phyloP scores from a whole-genome alignment of 208 protist species.

The Wallacemonas sp. region DNA sequence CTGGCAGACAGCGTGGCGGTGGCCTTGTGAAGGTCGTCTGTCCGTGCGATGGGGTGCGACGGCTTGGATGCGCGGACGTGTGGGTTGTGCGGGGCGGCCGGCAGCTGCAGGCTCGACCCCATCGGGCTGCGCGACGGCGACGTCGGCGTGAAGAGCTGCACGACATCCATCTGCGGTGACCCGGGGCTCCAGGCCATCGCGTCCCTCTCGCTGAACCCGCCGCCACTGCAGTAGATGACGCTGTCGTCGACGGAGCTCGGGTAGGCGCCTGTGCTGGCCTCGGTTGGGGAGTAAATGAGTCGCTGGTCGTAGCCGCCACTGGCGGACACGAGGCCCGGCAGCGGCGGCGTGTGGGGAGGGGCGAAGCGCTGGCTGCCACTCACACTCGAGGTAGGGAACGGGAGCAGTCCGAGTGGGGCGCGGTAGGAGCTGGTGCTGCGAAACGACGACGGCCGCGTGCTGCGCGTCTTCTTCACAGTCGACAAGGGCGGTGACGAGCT shows the following conservation, averaged over 20 bases:
- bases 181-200: not conserved
- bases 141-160: slow-evolving; percentile 6
- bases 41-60: not conserved
- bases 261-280: slow-evolving; percentile 1
- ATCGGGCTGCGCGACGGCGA: slow-evolving; percentile 8
- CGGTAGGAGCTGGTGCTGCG: not conserved
- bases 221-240: too few species aligned
- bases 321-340: not conserved
- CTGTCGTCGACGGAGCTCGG: slow-evolving; percentile 7
- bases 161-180: slow-evolving; percentile 1
- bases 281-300: slow-evolving; percentile 13
- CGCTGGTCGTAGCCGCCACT: slow-evolving; percentile 4
- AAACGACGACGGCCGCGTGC: slow-evolving; percentile 1
- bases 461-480: not conserved
- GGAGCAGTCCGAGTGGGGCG: not conserved
- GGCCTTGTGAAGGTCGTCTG: not conserved
- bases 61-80: not conserved
- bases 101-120: slow-evolving; percentile 11
- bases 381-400: not conserved
- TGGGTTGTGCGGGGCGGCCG: not conserved
- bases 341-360: not conserved
- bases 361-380: not conserved
- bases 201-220: not conserved
- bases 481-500: not conserved
- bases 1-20: not conserved